These are phyloP conservation scores for Tubosaeta brunneosetosa DNA, from an alignment of 768 basidiomycete species.

Conservation along the genomic window DNA sequence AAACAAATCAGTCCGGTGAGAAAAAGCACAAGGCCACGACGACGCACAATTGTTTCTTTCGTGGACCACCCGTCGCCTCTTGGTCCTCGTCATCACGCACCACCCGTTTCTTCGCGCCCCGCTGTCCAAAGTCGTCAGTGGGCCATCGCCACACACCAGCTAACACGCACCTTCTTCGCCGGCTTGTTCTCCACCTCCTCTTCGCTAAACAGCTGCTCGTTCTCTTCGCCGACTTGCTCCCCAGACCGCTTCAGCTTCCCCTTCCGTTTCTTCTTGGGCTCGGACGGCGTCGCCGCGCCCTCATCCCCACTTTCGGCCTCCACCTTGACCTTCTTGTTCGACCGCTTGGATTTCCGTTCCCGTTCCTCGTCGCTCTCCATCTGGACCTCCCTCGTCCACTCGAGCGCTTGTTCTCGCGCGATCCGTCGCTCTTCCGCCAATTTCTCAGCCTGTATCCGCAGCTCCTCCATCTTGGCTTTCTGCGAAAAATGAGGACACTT, in stretches of 20 bases:
- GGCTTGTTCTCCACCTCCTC: constrained; percentile 58
- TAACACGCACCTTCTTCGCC: constrained; percentile 56
- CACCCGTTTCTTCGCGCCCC: constrained; percentile 64
- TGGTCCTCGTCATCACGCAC: constrained; percentile 78
- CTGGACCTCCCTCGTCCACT: constrained; percentile 68
- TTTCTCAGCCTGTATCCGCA: constrained; percentile 66
- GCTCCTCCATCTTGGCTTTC: constrained; percentile 58
- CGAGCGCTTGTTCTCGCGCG: constrained; percentile 73
- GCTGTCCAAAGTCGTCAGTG: constrained; percentile 21
- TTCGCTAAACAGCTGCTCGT: constrained; percentile 64
- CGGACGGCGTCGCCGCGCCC: constrained; percentile 26
- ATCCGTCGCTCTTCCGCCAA: constrained; percentile 74
- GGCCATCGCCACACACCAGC: not conserved
- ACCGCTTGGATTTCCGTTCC: constrained; percentile 58
- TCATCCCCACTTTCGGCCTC: constrained; percentile 51
- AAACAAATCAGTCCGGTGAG: constrained; percentile 1
- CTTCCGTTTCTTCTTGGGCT: constrained; percentile 76
- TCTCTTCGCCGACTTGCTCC: constrained; percentile 50
- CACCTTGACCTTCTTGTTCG: constrained; percentile 49
- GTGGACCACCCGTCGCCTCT: constrained; percentile 54
- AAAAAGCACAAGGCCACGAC: not conserved
- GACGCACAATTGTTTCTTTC: constrained; percentile 74
- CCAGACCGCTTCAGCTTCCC: constrained; percentile 60
- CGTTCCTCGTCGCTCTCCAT: constrained; percentile 76
- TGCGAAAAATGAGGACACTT: constrained; percentile 22